phyloP scores from a whole-genome alignment of 352 stramenopile genomes.

The Phytophthora litchii region DNA sequence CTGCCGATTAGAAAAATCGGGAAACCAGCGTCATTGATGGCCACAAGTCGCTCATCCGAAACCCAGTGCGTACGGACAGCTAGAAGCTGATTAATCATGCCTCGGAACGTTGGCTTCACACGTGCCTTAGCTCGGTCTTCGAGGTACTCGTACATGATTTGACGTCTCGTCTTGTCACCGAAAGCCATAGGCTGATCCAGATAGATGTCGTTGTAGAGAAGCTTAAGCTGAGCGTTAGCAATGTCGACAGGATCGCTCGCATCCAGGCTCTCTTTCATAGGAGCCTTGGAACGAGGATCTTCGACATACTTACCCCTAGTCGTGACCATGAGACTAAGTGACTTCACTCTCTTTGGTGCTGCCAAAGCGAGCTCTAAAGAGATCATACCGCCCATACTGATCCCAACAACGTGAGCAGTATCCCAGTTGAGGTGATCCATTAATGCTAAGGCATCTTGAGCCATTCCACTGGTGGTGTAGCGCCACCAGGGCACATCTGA shows the following conservation, averaged over 20 bases:
- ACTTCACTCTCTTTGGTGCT: slow-evolving; percentile 45
- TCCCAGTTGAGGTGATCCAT: slow-evolving; percentile 57
- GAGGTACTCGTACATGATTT: slow-evolving; percentile 32
- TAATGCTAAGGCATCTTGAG: slow-evolving; percentile 48
- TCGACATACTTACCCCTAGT: slow-evolving; percentile 44
- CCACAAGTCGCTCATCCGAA: slow-evolving; percentile 43
- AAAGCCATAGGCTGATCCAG: slow-evolving; percentile 39
- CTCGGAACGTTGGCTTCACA: slow-evolving; percentile 15
- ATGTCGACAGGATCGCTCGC: slow-evolving; percentile 37
- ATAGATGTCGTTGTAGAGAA: slow-evolving; percentile 43
- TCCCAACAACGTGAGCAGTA: slow-evolving; percentile 40
- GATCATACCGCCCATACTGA: slow-evolving; percentile 69
- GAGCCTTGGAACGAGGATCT: slow-evolving; percentile 37
- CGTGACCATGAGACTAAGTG: slow-evolving; percentile 55
- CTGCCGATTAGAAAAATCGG: slow-evolving; percentile 50
- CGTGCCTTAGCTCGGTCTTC: slow-evolving; percentile 17
- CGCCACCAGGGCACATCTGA: slow-evolving; percentile 43
- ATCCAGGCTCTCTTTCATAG: slow-evolving; percentile 36
- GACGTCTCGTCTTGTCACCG: slow-evolving; percentile 23
- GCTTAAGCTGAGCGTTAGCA: slow-evolving; percentile 29
- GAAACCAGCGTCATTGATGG: slow-evolving; percentile 42
- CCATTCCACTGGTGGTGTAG: slow-evolving; percentile 61
- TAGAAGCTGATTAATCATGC: slow-evolving; percentile 34
- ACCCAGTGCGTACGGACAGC: slow-evolving; percentile 46
- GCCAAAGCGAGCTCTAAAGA: slow-evolving; percentile 48